Evolutionary conservation across 768 basidiomycete species (phyloP), one percentile per base, ranked within the genome.

Genomic region (Tubosaeta sp.): DNA sequence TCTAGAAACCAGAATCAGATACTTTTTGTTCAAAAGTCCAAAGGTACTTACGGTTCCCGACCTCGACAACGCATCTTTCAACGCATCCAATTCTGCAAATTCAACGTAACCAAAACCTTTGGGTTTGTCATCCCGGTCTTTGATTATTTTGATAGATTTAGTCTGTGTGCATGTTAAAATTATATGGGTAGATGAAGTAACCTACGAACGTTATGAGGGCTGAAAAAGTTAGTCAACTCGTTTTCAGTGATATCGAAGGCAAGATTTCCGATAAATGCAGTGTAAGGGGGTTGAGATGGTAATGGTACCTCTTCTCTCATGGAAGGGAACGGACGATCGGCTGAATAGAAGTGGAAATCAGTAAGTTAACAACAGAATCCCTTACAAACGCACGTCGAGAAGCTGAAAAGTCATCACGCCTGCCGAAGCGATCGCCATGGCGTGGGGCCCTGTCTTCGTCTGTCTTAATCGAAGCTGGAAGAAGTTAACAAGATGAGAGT

Each of bases 31-130:
- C 2, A 14, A 8, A 49, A 46, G 18, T 21, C 22, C 13, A 27
- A 22, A 31, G 16, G 27, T 69, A 55, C 89, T 65, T 54, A 92
- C 90, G 27, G 78, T 67, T 48, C 87, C 89, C 22, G 75, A 79
- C 71, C 82, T 86, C 19, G 76, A 70, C 32, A 99, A 71, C 5
- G 87, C 96, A 52, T 84, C 84, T 71, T 94, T 94, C 45, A 98
- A 72, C 42, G 82, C 86, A 18, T 94, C 91, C 51, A 93, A 63
- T 46, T 86, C 87, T n/a, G 77, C 79, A 63, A 98, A 98, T 66
- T 99, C 96, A 52, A 97, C 83, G 67, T 99, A 98, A 30, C 95
- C 96, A 71, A 97, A 98, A 1, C 96, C 96, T 69, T 97, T 97
- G 18, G 94, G 91, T 66, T 92, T 93, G 44, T 94, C 94, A 47